Conservation (phyloP, 441 rosid genomes). For the Adansonia madagascariensis region DNA sequence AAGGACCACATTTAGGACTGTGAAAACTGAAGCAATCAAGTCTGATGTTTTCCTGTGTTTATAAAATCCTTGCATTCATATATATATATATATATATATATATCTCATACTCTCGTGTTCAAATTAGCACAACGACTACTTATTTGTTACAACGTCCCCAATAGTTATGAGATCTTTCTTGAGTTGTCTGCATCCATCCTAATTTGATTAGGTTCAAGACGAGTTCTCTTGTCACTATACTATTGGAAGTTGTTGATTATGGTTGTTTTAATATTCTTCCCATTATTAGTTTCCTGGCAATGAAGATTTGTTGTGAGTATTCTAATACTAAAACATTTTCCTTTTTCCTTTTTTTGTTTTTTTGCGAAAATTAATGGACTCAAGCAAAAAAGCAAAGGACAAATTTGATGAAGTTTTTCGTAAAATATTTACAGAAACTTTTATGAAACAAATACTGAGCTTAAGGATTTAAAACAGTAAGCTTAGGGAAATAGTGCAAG, state of each 20-base stretch:
- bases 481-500: neutral
- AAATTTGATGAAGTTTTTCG: neutral
- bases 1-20: neutral
- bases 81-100: neutral
- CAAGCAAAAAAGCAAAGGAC: neutral
- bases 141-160: neutral
- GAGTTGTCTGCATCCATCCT: neutral
- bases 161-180: neutral
- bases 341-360: neutral
- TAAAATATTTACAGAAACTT: conserved; percentile 15
- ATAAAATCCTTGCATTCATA: neutral
- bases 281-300: conserved; percentile 6
- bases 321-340: neutral
- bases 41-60: neutral
- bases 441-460: neutral
- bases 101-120: neutral
- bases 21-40: neutral
- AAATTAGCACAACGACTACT: neutral
- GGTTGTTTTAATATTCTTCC: conserved; percentile 6
- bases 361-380: neutral
- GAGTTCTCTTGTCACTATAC: neutral
- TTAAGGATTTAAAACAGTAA: conserved; percentile 6
- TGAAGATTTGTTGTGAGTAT: neutral
- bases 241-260: neutral
- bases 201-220: neutral